Base-by-base conservation (phyloP, 2,329 filamentous ascomycete genomes). In the Penicillium sp. region DNA sequence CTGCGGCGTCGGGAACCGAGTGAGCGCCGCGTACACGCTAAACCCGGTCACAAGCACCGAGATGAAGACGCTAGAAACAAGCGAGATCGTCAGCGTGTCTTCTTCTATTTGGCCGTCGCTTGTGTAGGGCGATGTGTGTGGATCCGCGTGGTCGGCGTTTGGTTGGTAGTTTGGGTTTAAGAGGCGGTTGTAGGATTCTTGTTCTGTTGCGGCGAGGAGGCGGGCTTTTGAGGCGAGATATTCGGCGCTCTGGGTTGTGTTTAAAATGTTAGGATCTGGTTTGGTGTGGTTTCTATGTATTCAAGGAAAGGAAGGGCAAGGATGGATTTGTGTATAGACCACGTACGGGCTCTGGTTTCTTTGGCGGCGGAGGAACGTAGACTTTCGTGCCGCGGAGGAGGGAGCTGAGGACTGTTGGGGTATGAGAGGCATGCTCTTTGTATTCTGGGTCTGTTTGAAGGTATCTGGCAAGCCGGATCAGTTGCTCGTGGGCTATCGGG, bases 1-100 rank as follows among this genome's bases (percentile, higher is more conserved):
- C 2, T 65, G 60, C 3, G 75, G 73, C 39, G 74, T 74, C 13
- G 66, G 67, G 54, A 77, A 78, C 42, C 69, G 70, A 3, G 68
- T 71, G 33, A 78, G 62, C 12, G 75, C 73, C 72, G 76, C 78
- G 61, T 78, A 81, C 3, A 78, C 75, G 29, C 77, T 76, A 53
- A 77, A 77, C 25, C 78, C 78, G n/a, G 79, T 80, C 44, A 93
- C 90, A 3, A 93, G 78, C 53, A 97, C 89, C 51, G 91, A 96
- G 53, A 96, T 81, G 39, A 97, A 78, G 50, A 97, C 91, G 73
- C 97, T 99, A 68, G 96, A 82, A 51, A 97, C 91, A 8, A 97
- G 80, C 42, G 75, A 77, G 0, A 78, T 76, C 2, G 73, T 76
- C 42, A 80, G 68, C 13, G 72, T 68, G 53, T 78, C 76, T 54